Evolutionary conservation across 345 rosid genomes (phyloP).

Genomic region (Ceriops decandra): DNA sequence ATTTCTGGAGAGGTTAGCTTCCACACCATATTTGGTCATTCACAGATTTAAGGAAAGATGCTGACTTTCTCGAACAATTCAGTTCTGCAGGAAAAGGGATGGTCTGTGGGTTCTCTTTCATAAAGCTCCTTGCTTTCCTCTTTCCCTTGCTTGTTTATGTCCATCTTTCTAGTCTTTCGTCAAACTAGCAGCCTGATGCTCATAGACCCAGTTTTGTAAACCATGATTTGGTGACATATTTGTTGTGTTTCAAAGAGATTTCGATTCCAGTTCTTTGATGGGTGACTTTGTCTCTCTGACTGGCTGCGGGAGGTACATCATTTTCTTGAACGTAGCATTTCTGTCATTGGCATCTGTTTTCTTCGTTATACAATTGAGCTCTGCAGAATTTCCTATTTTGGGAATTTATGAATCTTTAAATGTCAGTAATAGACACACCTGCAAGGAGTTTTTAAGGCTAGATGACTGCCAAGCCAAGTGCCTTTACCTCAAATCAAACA

Average conservation of each 20-base stretch:
- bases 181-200: background rate
- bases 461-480: slow-evolving; percentile 47
- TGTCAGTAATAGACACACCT: slow-evolving; percentile 18
- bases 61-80: too few species aligned
- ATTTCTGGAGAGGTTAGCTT: background rate
- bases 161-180: slow-evolving; percentile 18
- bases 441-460: slow-evolving; percentile 27
- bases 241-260: slow-evolving; percentile 9
- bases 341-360: slow-evolving; percentile 33
- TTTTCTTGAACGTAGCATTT: slow-evolving; percentile 45
- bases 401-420: slow-evolving; percentile 22
- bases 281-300: slow-evolving; percentile 18
- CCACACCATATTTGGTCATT: background rate
- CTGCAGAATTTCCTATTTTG: slow-evolving; percentile 19
- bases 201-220: slow-evolving; percentile 3
- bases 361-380: slow-evolving; percentile 19
- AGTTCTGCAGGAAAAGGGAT: too few species aligned
- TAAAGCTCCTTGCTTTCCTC: background rate
- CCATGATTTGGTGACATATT: slow-evolving; percentile 4
- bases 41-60: background rate
- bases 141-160: background rate
- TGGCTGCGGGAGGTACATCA: slow-evolving; percentile 13
- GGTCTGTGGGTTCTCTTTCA: background rate
- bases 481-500: slow-evolving; percentile 12
- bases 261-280: slow-evolving; percentile 25